phyloP scores from a whole-genome alignment of 768 basidiomycete species.

The Mycena amicta region DNA sequence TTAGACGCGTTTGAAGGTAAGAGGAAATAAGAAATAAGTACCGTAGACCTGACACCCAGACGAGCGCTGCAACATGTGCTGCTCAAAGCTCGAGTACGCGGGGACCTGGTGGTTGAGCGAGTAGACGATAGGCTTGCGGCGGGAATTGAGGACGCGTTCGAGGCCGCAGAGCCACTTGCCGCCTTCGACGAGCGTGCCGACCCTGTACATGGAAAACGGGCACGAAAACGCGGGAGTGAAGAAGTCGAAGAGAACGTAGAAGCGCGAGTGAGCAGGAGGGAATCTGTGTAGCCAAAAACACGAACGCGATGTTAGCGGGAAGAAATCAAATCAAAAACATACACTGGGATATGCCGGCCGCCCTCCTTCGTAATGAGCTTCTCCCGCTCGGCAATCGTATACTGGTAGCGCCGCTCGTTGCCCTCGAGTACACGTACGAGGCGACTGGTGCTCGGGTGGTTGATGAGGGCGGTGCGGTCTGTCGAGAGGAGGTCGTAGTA shows the following conservation, averaged over 20 bases:
- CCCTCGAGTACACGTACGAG: slow-evolving; percentile 11
- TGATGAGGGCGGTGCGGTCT: background rate
- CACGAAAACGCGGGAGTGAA: slow-evolving; percentile 33
- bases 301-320: background rate
- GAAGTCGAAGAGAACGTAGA: slow-evolving; percentile 30
- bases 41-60: slow-evolving; percentile 39
- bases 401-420: slow-evolving; percentile 15
- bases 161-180: slow-evolving; percentile 57
- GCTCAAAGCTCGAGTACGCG: slow-evolving; percentile 43
- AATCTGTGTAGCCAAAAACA: background rate
- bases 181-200: slow-evolving; percentile 13
- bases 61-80: slow-evolving; percentile 33
- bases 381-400: slow-evolving; percentile 5
- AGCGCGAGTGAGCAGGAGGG: slow-evolving; percentile 3
- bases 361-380: slow-evolving; percentile 8
- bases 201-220: slow-evolving; percentile 30
- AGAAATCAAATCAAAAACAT: background rate
- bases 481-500: slow-evolving; percentile 8
- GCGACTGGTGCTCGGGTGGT: background rate
- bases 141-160: slow-evolving; percentile 38
- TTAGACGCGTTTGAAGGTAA: background rate
- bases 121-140: slow-evolving; percentile 46
- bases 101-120: slow-evolving; percentile 46
- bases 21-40: background rate
- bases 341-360: slow-evolving; percentile 11